phyloP scores from a whole-genome alignment of 306 rosid genomes.

The Rosa lucieae region DNA sequence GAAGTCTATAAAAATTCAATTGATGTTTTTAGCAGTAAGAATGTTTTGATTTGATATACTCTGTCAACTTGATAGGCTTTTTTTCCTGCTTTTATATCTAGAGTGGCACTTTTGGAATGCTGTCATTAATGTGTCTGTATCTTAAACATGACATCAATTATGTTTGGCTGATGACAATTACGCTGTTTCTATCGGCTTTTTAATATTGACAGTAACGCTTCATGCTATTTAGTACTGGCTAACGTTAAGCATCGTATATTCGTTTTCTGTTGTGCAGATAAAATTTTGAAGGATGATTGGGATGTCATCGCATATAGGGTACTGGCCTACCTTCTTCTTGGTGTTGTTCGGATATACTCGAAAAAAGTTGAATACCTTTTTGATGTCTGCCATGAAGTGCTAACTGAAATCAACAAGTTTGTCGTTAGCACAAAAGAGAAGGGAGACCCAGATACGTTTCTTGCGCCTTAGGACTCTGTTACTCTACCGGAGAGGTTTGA shows the following conservation, averaged over 20 bases:
- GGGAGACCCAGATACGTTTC: conserved; percentile 30
- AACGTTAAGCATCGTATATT: too few species aligned
- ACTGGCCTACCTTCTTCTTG: conserved; percentile 83
- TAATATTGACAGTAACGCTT: neutral
- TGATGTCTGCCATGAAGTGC: conserved; percentile 56
- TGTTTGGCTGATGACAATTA: neutral
- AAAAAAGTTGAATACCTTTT: conserved; percentile 68
- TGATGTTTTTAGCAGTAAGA: neutral
- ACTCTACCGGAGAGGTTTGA: conserved; percentile 67
- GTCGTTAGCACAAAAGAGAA: conserved; percentile 33
- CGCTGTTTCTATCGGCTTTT: neutral
- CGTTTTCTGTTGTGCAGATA: too few species aligned
- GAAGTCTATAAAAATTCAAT: neutral
- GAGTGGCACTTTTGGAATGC: neutral
- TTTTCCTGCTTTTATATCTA: neutral
- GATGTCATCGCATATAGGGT: conserved; percentile 61
- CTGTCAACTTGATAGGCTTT: neutral
- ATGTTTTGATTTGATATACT: neutral
- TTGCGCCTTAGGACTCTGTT: conserved; percentile 40
- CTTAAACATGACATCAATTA: neutral
- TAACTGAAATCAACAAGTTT: conserved; percentile 47
- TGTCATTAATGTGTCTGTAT: neutral
- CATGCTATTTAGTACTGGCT: too few species aligned
- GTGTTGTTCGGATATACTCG: conserved; percentile 74
- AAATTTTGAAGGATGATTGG: conserved; percentile 51